Base-by-base conservation (phyloP, 2,329 filamentous ascomycete genomes). In the Lecanosticta acicola region DNA sequence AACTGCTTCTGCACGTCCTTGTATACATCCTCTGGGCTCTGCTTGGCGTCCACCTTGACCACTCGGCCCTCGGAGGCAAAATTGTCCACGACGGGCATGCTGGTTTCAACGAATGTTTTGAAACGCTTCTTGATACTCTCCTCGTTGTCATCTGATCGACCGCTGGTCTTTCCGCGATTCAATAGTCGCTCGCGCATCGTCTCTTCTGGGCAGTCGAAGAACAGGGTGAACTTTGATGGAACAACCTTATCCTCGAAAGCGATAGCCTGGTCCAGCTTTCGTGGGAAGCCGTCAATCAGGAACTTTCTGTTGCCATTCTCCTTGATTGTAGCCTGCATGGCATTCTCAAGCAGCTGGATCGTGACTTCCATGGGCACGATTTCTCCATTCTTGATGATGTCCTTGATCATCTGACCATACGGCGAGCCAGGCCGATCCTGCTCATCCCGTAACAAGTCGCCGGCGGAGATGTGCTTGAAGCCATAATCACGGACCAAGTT, bases 311-410 rank as follows among this genome's bases (percentile, higher is more conserved):
- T 83, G 54, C 63, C 66, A 5, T 72, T 68, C 46, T 75, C 69
- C 45, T 74, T 63, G 42, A 95, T 79, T 10, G 79, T 76, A 7
- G 78, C 80, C 46, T 76, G 77, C 87, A 98, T 97, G 48, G 90
- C 88, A 68, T 95, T 94, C 71, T 96, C 90, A 35, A 98, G 79
- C 29, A 98, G 73, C 61, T 90, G 84, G 49, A 98, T 85, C 3
- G 93, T 98, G 41, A 97, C 89, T 69, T 97, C 91, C 87, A 95
- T 94, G n/a, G 93, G 93, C 54, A 98, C 93, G 68, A 98, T 98
- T 59, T 82, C 82, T 49, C 93, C 93, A 66, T 98, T 84, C 64
- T 85, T 87, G 76, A 98, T 98, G 73, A 93, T 90, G 59, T 84
- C 79, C 66, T 84, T 84, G 78, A 98, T 98, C 71, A 97, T 78